Percentiles rank a stretch among this genome's conserved stretches.
Evolutionary conservation across 2,329 filamentous ascomycete species (phyloP).

Genomic region (Paraphaeosphaeria minitans): DNA sequence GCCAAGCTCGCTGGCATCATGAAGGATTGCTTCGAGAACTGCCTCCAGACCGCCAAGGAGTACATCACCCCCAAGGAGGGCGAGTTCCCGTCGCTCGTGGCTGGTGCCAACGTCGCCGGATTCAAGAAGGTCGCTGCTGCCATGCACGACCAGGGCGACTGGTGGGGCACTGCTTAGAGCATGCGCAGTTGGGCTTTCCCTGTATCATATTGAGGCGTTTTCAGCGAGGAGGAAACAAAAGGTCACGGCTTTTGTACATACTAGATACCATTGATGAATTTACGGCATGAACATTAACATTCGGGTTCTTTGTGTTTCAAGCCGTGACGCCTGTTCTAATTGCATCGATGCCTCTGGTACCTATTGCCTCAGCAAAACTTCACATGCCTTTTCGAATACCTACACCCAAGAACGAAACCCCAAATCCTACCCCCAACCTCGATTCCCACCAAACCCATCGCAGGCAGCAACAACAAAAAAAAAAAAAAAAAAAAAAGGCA

Average conservation of each 20-base stretch:
- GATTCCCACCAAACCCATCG: background rate
- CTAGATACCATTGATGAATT: constrained; percentile 11
- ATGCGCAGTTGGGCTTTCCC: background rate
- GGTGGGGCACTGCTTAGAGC: constrained; percentile 60
- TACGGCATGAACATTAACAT: background rate
- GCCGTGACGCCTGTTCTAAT: background rate
- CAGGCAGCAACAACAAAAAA: no score
- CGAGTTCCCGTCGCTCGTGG: constrained; percentile 87
- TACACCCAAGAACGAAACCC: no score
- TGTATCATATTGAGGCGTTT: constrained; percentile 9
- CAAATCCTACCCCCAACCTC: background rate
- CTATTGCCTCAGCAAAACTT: no score
- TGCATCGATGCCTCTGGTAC: no score
- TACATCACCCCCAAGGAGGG: constrained; percentile 80
- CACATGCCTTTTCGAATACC: no score
- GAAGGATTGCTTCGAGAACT: constrained; percentile 90
- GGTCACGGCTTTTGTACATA: constrained; percentile 6
- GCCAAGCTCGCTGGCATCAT: constrained; percentile 90
- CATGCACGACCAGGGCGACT: constrained; percentile 97
- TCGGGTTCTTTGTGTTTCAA: background rate
- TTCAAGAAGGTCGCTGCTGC: constrained; percentile 95
- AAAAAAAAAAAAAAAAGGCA: background rate
- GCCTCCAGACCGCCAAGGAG: constrained; percentile 84
- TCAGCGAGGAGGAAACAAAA: background rate
- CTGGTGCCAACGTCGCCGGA: constrained; percentile 95